phyloP scores from a whole-genome alignment of 2,329 filamentous ascomycete species.

The Didymella pomorum region DNA sequence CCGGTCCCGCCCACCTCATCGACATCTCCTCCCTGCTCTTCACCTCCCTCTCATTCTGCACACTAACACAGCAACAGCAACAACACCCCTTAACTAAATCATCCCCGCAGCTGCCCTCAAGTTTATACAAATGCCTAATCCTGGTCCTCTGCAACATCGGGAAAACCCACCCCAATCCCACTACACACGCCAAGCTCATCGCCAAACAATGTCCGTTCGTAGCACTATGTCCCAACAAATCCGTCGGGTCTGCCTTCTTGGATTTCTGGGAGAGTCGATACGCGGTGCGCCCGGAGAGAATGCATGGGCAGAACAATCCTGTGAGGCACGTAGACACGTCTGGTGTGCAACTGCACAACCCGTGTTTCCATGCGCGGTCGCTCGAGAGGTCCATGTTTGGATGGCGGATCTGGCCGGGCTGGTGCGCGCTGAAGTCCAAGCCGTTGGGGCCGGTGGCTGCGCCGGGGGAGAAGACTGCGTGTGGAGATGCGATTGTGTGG shows the following conservation, averaged over 20 bases:
- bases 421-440: slow-evolving; percentile 45
- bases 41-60: slow-evolving; percentile 58
- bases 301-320: slow-evolving; percentile 55
- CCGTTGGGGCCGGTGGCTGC: slow-evolving; percentile 51
- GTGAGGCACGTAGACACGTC: slow-evolving; percentile 51
- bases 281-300: slow-evolving; percentile 55
- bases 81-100: slow-evolving; percentile 51
- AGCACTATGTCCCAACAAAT: slow-evolving; percentile 48
- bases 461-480: slow-evolving; percentile 49
- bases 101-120: slow-evolving; percentile 47
- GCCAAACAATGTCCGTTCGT: slow-evolving; percentile 53
- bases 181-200: slow-evolving; percentile 48
- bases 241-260: slow-evolving; percentile 51
- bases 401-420: slow-evolving; percentile 53
- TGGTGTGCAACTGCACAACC: slow-evolving; percentile 45
- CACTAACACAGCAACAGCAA: slow-evolving; percentile 53
- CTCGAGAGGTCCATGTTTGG: slow-evolving; percentile 49
- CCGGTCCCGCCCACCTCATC: slow-evolving; percentile 50
- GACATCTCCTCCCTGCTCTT: slow-evolving; percentile 53
- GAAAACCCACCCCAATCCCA: slow-evolving; percentile 51
- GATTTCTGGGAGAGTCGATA: slow-evolving; percentile 52
- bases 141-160: slow-evolving; percentile 50
- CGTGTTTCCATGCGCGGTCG: slow-evolving; percentile 42
- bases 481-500: slow-evolving; percentile 31
- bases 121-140: slow-evolving; percentile 55